phyloP scores from a whole-genome alignment of 768 basidiomycete genomes.

The Tricholoma terreum region DNA sequence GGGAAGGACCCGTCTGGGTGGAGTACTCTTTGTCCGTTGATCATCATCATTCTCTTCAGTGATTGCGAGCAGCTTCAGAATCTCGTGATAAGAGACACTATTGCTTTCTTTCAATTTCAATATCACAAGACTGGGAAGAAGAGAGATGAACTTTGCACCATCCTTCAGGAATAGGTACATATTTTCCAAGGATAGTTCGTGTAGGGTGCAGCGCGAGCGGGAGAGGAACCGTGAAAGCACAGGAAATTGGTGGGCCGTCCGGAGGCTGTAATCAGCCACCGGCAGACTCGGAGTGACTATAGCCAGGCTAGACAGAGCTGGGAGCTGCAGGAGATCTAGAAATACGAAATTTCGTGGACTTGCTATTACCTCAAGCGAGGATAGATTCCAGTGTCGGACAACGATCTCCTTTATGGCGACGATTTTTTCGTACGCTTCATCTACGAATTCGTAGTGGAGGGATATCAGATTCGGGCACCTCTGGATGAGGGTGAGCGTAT shows the following conservation, averaged over 20 bases:
- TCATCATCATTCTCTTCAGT: background rate
- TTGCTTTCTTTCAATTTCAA: background rate
- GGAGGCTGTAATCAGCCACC: background rate
- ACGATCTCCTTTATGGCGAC: background rate
- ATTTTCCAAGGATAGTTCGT: background rate
- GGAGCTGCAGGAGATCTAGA: background rate
- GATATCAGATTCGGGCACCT: background rate
- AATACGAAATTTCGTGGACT: background rate
- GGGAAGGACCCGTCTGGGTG: background rate
- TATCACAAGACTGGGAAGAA: background rate
- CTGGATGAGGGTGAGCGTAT: background rate
- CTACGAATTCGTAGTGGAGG: background rate
- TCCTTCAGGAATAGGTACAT: background rate
- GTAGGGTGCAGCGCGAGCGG: background rate
- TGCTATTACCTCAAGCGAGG: background rate
- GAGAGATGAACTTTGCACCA: background rate
- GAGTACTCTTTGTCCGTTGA: background rate
- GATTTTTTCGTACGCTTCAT: background rate
- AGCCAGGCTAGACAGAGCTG: background rate
- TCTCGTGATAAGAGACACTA: background rate
- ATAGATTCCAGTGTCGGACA: background rate
- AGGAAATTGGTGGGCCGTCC: background rate
- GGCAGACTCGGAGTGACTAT: background rate
- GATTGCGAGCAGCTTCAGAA: background rate
- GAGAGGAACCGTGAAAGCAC: background rate